phyloP scores from a whole-genome alignment of 441 rosid genomes.

The Brassica balearica region DNA sequence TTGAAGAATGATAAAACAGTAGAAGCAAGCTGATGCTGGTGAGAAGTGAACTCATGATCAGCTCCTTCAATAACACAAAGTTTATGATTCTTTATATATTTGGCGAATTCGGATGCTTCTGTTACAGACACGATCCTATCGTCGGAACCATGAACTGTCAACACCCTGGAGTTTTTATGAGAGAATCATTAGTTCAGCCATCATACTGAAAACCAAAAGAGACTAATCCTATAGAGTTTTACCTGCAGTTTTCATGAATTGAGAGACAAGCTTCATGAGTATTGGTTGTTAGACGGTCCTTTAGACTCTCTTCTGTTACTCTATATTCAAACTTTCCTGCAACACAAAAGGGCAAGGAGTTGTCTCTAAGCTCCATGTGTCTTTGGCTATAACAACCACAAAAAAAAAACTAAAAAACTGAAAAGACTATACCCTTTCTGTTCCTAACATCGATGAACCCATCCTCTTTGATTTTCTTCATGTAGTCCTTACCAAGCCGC shows the following conservation, averaged over 20 bases:
- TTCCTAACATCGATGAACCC: constrained; percentile 73
- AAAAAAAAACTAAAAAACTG: neutral
- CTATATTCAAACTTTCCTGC: constrained; percentile 72
- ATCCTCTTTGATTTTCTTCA: constrained; percentile 62
- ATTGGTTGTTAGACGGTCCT: constrained; percentile 72
- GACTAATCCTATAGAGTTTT: neutral
- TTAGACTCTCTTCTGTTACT: constrained; percentile 73
- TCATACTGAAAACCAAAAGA: constrained; percentile 8
- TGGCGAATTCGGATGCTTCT: constrained; percentile 76
- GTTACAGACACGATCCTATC: constrained; percentile 65
- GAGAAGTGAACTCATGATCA: constrained; percentile 82
- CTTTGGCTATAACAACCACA: constrained; percentile 20
- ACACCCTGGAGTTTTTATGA: constrained; percentile 54
- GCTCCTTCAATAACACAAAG: constrained; percentile 72
- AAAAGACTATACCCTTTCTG: constrained; percentile 54
- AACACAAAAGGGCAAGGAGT: neutral
- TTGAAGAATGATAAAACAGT: constrained; percentile 56
- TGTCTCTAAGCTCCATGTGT: constrained; percentile 10
- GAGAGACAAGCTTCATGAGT: constrained; percentile 59
- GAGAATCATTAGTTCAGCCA: neutral
- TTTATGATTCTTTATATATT: constrained; percentile 64
- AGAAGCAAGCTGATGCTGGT: constrained; percentile 67
- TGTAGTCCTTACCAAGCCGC: constrained; percentile 70
- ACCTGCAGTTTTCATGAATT: constrained; percentile 74
- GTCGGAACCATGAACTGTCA: constrained; percentile 79